Evolutionary conservation across 2,329 filamentous ascomycete species (phyloP).

Genomic region (Sporothrix sp.): DNA sequence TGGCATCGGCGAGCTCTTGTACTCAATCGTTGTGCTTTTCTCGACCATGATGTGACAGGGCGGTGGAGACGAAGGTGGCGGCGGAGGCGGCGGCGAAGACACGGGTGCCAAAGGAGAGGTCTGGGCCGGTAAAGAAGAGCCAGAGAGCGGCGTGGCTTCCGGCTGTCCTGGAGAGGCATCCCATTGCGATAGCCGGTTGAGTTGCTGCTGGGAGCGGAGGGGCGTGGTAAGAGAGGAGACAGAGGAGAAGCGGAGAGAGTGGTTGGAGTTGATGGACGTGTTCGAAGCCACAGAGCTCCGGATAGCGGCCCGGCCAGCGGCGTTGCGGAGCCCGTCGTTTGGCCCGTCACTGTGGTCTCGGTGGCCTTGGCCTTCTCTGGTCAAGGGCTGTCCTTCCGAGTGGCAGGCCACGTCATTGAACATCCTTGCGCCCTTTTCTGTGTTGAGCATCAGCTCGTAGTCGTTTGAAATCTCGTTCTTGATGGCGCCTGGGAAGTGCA

Average conservation of each 20-base stretch:
- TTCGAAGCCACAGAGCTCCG: neutral
- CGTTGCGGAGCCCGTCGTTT: no score
- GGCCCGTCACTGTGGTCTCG: no score
- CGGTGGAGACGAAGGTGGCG: neutral
- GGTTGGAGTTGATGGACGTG: neutral
- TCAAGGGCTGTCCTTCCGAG: neutral
- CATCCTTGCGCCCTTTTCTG: neutral
- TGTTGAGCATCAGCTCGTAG: conserved; percentile 10
- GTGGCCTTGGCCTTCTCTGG: neutral
- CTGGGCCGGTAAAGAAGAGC: neutral
- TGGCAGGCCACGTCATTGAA: neutral
- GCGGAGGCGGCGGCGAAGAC: neutral
- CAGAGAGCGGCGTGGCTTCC: neutral
- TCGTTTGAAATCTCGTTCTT: neutral
- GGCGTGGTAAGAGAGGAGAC: neutral
- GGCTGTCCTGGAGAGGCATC: neutral
- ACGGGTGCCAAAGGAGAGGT: neutral
- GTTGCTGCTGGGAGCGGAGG: neutral
- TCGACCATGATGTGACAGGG: conserved; percentile 11
- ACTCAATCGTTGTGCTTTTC: conserved; percentile 11
- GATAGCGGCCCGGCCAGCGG: neutral
- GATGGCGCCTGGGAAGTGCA: neutral
- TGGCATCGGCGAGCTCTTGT: neutral
- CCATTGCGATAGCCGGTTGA: conserved; percentile 1
- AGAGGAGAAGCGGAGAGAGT: neutral